phyloP scores from a whole-genome alignment of 495 filamentous ascomycete species.

The Cudoniella acicularis region DNA sequence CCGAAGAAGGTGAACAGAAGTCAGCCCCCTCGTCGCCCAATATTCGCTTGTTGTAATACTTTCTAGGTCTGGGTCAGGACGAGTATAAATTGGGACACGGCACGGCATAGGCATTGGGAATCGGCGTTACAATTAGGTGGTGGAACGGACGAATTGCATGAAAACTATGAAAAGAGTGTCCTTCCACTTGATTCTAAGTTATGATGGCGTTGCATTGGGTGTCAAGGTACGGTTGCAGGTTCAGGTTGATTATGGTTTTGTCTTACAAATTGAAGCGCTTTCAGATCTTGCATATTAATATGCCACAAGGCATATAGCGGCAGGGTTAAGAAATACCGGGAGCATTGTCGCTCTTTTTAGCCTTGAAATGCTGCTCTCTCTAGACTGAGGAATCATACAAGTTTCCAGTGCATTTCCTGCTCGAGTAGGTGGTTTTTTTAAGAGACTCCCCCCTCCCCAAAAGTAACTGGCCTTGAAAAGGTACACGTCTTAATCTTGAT shows the following conservation, averaged over 20 bases:
- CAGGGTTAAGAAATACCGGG: too few species aligned
- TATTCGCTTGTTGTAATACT: slow-evolving; percentile 26
- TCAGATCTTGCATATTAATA: too few species aligned
- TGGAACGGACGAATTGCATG: neutral
- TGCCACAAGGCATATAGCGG: too few species aligned
- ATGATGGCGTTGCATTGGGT: neutral
- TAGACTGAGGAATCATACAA: too few species aligned
- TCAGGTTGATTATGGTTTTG: neutral
- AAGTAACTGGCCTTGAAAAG: too few species aligned
- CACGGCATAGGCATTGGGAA: neutral
- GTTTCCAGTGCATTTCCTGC: too few species aligned
- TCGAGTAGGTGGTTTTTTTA: too few species aligned
- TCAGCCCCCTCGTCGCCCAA: slow-evolving; percentile 31
- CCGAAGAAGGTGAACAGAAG: slow-evolving; percentile 54
- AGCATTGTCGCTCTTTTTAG: too few species aligned
- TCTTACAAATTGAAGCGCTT: too few species aligned
- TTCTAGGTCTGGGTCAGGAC: slow-evolving; percentile 15
- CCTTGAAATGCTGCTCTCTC: too few species aligned
- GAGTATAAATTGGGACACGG: neutral
- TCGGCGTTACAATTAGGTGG: neutral
- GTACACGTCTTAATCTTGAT: too few species aligned
- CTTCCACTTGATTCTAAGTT: neutral
- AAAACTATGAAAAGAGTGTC: neutral
- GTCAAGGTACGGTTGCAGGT: neutral
- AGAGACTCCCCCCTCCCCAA: too few species aligned